Base-by-base conservation (phyloP, 163 green algal genomes). In the Scenedesmus sp. region DNA sequence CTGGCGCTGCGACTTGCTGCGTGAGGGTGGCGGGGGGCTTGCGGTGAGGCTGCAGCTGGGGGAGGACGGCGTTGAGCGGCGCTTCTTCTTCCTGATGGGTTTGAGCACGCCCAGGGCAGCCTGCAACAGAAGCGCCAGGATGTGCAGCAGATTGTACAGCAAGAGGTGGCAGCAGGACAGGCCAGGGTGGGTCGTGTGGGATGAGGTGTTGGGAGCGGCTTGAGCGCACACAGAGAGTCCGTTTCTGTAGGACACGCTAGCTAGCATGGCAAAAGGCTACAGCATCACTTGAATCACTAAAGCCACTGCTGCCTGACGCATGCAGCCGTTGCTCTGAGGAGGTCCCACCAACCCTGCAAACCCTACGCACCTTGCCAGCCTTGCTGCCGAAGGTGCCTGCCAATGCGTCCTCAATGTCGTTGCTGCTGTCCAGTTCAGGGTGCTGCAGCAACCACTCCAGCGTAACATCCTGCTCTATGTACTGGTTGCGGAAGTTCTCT, bases 361-460 rank as follows among this genome's bases (percentile, higher is more conserved):
- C 65, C 65, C 65, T 44, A 24, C 22, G n/a, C 46, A 85, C 86
- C 73, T 91, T 91, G 73, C 59, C 24, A 42, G 65, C 30, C 65
- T 40, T 76, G 65, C 6, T 68, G 53, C 53, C 22, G 49, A 65
- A 56, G 86, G 76, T 51, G 33, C 12, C 49, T 35, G 65, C 65
- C 40, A 72, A 9, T 13, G 85, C 85, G 44, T 89, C 85, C 44
- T 89, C 85, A 49, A 89, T 80, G 86, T 86, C 78, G 68, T 86
- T 91, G 49, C 76, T 86, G 53, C 16, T 91, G 86, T 91, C 86
- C 37, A 91, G 78, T 51, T 93, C 90, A 18, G 46, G 68, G 90
- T 95, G 94, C 26, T 93, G 90, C 78, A 97, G 82, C 88, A 97
- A 90, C 94, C 91, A 95, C 70, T 95, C 87, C 37, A 97, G 92